phyloP scores from a whole-genome alignment of 2,329 filamentous ascomycete species.

The Ceratocystis diversiconidia region DNA sequence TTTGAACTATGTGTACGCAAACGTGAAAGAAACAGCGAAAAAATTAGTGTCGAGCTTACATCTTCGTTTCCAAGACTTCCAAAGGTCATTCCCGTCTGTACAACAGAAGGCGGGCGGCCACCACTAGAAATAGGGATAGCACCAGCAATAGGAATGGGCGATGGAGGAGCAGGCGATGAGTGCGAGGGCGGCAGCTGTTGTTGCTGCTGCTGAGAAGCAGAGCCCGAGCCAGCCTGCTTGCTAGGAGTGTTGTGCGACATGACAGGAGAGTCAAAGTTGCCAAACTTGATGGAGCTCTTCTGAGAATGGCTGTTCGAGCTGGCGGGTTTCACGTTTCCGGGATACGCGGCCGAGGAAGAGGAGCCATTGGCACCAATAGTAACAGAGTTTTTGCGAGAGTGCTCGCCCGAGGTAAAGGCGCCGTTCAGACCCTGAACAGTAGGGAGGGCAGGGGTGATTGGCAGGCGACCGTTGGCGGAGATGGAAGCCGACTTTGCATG shows the following conservation, averaged over 20 bases:
- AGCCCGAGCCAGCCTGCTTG: conserved; percentile 34
- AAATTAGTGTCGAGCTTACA: conserved; percentile 47
- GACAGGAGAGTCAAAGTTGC: conserved; percentile 57
- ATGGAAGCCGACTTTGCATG: conserved; percentile 52
- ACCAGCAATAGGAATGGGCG: conserved; percentile 79
- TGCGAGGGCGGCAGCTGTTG: conserved; percentile 51
- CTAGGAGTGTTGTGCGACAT: conserved; percentile 50
- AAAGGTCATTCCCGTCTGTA: conserved; percentile 62
- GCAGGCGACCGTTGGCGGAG: conserved; percentile 72
- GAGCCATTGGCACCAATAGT: conserved; percentile 72
- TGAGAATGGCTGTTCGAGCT: conserved; percentile 38
- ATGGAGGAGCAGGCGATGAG: conserved; percentile 71
- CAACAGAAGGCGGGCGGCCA: conserved; percentile 69
- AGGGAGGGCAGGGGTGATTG: conserved; percentile 56
- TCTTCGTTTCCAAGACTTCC: conserved; percentile 72
- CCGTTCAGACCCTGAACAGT: conserved; percentile 23
- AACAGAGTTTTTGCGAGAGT: conserved; percentile 75
- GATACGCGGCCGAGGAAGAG: conserved; percentile 57
- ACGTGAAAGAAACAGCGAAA: conserved; percentile 9
- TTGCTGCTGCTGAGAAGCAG: conserved; percentile 43
- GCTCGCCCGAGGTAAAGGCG: conserved; percentile 42
- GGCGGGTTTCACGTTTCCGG: conserved; percentile 67
- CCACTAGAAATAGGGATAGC: conserved; percentile 42
- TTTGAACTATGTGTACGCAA: conserved; percentile 1
- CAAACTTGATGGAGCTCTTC: conserved; percentile 64